Evolutionary conservation across 108 stramenopile species (phyloP).

Genomic region (Craspedostauros australis): DNA sequence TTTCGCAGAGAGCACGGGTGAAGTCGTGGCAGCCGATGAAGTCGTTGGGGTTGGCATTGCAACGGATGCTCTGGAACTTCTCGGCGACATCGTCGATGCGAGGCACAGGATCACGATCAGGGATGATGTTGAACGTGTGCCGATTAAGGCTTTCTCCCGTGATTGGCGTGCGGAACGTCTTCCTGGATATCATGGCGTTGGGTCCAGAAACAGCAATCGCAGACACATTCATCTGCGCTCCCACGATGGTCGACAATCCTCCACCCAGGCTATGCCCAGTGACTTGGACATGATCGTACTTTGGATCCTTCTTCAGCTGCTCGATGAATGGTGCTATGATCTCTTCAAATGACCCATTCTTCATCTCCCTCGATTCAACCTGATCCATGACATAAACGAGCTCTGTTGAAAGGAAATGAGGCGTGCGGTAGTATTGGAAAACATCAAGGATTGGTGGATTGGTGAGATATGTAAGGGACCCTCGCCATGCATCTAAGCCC

Average conservation of each 20-base stretch:
- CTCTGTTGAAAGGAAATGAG: no score
- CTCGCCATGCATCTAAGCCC: no score
- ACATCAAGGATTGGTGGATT: no score
- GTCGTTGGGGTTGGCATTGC: no score
- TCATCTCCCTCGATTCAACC: constrained; percentile 15
- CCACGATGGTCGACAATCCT: constrained; percentile 64
- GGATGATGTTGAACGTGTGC: constrained; percentile 60
- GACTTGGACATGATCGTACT: constrained; percentile 10
- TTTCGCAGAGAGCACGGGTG: no score
- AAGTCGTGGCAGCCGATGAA: no score
- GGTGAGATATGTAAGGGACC: no score
- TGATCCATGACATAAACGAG: constrained; percentile 11
- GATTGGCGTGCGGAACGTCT: constrained; percentile 53
- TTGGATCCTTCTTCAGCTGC: neutral
- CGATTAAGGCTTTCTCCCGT: constrained; percentile 37
- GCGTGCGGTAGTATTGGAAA: no score
- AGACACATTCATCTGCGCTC: constrained; percentile 50
- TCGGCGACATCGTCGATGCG: constrained; percentile 34
- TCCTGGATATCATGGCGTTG: constrained; percentile 42
- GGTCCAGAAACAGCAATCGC: constrained; percentile 62
- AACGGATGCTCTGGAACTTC: constrained; percentile 34
- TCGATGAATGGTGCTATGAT: constrained; percentile 8
- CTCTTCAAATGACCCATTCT: constrained; percentile 23
- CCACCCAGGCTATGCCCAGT: constrained; percentile 36
- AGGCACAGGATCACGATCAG: constrained; percentile 55